A percentile compares a stretch with the other conserved stretches of the same genome.
These are phyloP conservation scores for Plasmodium gaboni DNA, from an alignment of 169 alveolate species.

Conservation along the genomic window DNA sequence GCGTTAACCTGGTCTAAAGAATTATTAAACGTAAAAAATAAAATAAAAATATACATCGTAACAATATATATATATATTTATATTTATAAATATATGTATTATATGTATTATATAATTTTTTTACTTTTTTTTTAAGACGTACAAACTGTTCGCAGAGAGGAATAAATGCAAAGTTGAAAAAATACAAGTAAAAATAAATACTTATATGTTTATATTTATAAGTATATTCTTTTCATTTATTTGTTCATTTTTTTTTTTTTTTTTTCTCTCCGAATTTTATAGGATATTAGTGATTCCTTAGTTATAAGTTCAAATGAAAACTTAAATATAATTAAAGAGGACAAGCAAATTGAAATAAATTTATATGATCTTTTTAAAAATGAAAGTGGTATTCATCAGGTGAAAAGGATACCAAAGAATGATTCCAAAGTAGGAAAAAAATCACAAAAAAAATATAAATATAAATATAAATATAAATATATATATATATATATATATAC, in stretches of 20 bases:
- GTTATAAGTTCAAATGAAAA: constrained; percentile 18
- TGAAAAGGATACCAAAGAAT: constrained; percentile 83
- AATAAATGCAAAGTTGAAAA: constrained; percentile 31
- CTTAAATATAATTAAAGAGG: constrained; percentile 37
- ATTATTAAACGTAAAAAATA: constrained; percentile 31
- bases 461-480: not conserved
- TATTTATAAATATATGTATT: not conserved
- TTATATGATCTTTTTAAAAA: constrained; percentile 81
- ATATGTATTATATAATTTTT: not conserved
- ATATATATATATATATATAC: not conserved
- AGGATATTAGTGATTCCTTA: constrained; percentile 47
- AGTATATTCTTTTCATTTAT: not conserved
- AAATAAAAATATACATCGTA: not conserved
- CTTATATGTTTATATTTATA: no score
- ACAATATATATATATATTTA: not conserved
- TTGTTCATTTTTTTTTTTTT: not conserved
- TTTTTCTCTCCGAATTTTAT: not conserved
- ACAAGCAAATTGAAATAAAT: constrained; percentile 37
- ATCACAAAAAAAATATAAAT: not conserved
- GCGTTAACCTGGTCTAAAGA: constrained; percentile 53
- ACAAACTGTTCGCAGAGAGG: constrained; percentile 36
- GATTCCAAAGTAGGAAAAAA: constrained; percentile 77
- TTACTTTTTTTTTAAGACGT: constrained; percentile 16
- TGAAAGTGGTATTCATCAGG: constrained; percentile 87
- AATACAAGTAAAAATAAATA: constrained; percentile 22